Percentiles rank a stretch among this genome's conserved stretches.
phyloP scores from a whole-genome alignment of 345 rosid species.

The Lepidium didymum region DNA sequence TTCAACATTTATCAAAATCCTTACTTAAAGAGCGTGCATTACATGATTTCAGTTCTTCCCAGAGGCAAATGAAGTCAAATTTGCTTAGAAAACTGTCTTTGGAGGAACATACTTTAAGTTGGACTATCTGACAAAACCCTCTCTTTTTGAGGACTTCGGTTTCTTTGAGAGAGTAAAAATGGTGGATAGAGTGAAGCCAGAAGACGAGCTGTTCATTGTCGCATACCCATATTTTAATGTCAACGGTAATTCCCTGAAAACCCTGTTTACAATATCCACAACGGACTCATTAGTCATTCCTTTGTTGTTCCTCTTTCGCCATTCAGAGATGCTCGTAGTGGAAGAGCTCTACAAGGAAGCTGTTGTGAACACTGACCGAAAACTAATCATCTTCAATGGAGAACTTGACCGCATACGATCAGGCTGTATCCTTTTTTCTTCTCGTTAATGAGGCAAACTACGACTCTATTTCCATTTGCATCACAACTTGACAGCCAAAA shows the following conservation, averaged over 20 bases:
- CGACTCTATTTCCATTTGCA: neutral
- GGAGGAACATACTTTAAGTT: constrained; percentile 78
- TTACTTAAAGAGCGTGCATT: neutral
- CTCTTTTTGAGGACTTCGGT: constrained; percentile 83
- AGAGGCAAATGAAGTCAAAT: constrained; percentile 79
- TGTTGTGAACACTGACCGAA: constrained; percentile 47
- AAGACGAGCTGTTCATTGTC: constrained; percentile 68
- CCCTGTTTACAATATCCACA: neutral
- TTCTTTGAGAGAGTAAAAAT: constrained; percentile 72
- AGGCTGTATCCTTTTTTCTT: constrained; percentile 74
- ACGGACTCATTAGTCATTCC: neutral
- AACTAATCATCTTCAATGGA: constrained; percentile 80
- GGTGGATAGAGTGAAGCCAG: constrained; percentile 77
- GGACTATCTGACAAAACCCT: constrained; percentile 90
- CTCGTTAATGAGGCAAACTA: neutral
- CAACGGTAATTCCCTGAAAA: constrained; percentile 46
- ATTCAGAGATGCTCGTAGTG: constrained; percentile 90
- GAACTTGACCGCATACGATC: constrained; percentile 95
- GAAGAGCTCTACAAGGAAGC: constrained; percentile 95
- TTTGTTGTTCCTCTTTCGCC: constrained; percentile 14
- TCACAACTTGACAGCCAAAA: neutral
- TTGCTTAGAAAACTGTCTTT: constrained; percentile 61
- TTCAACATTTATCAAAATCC: neutral
- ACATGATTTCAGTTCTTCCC: constrained; percentile 70
- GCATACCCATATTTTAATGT: constrained; percentile 93